These are phyloP conservation scores for Volvox carteri DNA, from an alignment of 163 green algal genomes.

Conservation along the genomic window DNA sequence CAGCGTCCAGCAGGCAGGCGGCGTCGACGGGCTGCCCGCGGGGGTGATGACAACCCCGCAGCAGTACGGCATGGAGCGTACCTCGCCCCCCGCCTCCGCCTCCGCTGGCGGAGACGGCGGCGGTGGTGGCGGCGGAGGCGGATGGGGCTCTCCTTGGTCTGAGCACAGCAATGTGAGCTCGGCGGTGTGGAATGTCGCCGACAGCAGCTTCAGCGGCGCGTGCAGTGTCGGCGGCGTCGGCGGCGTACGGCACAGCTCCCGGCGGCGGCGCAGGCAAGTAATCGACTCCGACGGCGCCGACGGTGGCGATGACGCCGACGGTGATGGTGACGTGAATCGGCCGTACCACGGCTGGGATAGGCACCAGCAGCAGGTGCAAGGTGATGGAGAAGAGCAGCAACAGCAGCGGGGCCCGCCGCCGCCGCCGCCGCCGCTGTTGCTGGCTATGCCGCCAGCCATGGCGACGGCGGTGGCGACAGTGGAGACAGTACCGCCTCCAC, in stretches of 20 bases:
- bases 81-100: not conserved
- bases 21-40: not conserved
- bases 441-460: not conserved
- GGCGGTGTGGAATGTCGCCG: not conserved
- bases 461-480: too few relatives aligned
- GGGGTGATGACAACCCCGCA: not conserved
- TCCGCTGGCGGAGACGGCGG: too few relatives aligned
- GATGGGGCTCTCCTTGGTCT: not conserved
- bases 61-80: not conserved
- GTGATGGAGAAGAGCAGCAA: not conserved
- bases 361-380: not conserved
- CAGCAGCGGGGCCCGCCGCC: not conserved
- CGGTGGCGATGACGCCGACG: not conserved
- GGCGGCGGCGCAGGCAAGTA: not conserved
- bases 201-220: not conserved
- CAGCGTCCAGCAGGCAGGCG: not conserved
- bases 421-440: not conserved
- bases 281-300: not conserved
- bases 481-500: not conserved
- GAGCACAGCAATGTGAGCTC: not conserved
- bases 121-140: too few relatives aligned
- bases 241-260: not conserved
- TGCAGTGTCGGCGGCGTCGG: not conserved
- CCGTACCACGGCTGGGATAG: not conserved
- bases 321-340: not conserved